These are phyloP conservation scores for Penicillium subrubescens DNA, from an alignment of 495 filamentous ascomycete genomes.

Conservation along the genomic window DNA sequence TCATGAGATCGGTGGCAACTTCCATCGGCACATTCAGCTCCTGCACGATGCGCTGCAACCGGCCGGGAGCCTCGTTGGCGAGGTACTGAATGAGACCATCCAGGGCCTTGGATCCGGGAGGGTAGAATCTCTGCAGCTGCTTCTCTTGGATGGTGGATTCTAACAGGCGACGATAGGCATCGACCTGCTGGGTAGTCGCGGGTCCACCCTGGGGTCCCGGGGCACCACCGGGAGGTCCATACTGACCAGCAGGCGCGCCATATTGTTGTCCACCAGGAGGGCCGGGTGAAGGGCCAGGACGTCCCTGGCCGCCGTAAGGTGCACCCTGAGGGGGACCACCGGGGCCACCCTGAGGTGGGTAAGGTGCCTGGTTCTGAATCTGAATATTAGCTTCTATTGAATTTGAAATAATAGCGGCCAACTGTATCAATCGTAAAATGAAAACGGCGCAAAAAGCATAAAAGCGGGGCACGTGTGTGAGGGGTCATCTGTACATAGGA, in stretches of 20 bases:
- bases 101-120: constrained; percentile 39
- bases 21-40: constrained; percentile 62
- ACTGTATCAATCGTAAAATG: background rate
- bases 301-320: constrained; percentile 36
- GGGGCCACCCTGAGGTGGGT: constrained; percentile 22
- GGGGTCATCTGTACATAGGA: constrained; percentile 35
- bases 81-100: constrained; percentile 41
- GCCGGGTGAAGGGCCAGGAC: constrained; percentile 35
- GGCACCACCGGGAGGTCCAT: constrained; percentile 28
- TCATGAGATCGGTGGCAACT: constrained; percentile 67
- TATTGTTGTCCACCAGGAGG: constrained; percentile 28
- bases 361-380: constrained; percentile 25
- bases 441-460: constrained; percentile 16
- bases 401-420: background rate
- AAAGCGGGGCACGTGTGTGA: constrained; percentile 12
- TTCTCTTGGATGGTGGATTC: constrained; percentile 60
- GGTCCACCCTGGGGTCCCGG: constrained; percentile 30
- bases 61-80: constrained; percentile 44
- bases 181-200: constrained; percentile 50
- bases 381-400: constrained; percentile 19
- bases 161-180: constrained; percentile 55
- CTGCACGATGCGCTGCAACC: constrained; percentile 54
- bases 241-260: constrained; percentile 31
- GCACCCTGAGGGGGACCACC: constrained; percentile 23
- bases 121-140: constrained; percentile 56